A percentile compares a stretch with the other conserved stretches of the same genome.
Evolutionary conservation across 495 filamentous ascomycete genomes (phyloP).

Genomic region (Chaetomium fimeti): DNA sequence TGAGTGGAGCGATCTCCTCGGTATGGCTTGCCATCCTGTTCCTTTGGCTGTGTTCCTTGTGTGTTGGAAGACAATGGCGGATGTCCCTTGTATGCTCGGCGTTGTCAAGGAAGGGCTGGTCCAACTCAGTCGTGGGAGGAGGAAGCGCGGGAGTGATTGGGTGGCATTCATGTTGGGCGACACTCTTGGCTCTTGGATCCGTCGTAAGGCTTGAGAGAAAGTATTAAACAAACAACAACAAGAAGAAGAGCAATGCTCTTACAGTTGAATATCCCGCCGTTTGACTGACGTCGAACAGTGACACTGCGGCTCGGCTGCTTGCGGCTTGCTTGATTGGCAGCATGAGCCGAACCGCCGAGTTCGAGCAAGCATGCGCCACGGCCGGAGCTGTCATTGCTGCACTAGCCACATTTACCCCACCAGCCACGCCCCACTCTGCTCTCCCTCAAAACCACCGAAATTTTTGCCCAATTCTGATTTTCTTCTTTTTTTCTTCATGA

Average conservation of each 20-base stretch:
- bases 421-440: conserved; percentile 8
- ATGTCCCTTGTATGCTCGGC: conserved; percentile 15
- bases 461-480: conserved; percentile 28
- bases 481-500: conserved; percentile 42
- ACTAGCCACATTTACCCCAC: background rate
- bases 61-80: conserved; percentile 23
- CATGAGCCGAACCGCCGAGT: background rate
- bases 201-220: background rate
- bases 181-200: background rate
- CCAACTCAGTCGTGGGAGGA: conserved; percentile 57
- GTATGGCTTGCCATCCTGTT: conserved; percentile 11
- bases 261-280: background rate
- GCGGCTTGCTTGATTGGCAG: conserved; percentile 16
- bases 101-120: conserved; percentile 29
- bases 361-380: conserved; percentile 2
- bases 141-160: conserved; percentile 49
- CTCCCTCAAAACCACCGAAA: conserved; percentile 19
- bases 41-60: conserved; percentile 2
- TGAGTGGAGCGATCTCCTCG: conserved; percentile 21
- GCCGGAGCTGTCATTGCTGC: background rate
- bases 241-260: background rate
- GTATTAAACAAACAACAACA: background rate
- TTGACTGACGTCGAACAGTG: background rate
- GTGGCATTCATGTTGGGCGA: conserved; percentile 30
- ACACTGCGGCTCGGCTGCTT: conserved; percentile 17